phyloP scores from a whole-genome alignment of 2,329 filamentous ascomycete genomes.

The Fusarium stilboides region DNA sequence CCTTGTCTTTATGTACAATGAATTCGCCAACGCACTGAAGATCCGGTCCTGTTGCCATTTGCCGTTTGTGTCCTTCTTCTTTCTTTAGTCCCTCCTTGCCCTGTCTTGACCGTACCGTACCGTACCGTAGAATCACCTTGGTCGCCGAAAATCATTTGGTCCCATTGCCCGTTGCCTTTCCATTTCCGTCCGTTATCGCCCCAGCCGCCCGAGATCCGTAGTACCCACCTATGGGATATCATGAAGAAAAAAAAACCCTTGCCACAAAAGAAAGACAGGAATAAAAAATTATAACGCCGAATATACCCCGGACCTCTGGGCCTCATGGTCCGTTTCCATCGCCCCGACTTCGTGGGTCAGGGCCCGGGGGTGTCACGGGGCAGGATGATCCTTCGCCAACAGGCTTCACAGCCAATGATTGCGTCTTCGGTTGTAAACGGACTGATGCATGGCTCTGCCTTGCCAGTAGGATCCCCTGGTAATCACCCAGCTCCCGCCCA shows the following conservation, averaged over 20 bases:
- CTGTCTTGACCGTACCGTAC: conserved; percentile 34
- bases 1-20: conserved; percentile 41
- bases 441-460: conserved; percentile 20
- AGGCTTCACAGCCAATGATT: conserved; percentile 32
- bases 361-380: conserved; percentile 38
- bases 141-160: conserved; percentile 41
- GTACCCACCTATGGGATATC: conserved; percentile 50
- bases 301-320: conserved; percentile 38
- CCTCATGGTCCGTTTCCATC: conserved; percentile 35
- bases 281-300: conserved; percentile 45
- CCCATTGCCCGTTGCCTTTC: conserved; percentile 37
- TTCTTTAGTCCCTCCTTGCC: conserved; percentile 24
- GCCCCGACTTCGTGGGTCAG: conserved; percentile 27
- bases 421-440: conserved; percentile 14
- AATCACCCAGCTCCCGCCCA: conserved; percentile 24
- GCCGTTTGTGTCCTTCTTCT: conserved; percentile 34
- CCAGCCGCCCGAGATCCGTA: conserved; percentile 39
- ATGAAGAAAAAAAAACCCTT: conserved; percentile 44
- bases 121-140: conserved; percentile 38
- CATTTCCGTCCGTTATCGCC: conserved; percentile 45
- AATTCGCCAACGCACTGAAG: conserved; percentile 40
- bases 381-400: conserved; percentile 29
- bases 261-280: conserved; percentile 44
- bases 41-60: conserved; percentile 45
- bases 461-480: conserved; percentile 14